Evolutionary conservation across 345 rosid species (phyloP).

Genomic region (Schrenkiella parvula): DNA sequence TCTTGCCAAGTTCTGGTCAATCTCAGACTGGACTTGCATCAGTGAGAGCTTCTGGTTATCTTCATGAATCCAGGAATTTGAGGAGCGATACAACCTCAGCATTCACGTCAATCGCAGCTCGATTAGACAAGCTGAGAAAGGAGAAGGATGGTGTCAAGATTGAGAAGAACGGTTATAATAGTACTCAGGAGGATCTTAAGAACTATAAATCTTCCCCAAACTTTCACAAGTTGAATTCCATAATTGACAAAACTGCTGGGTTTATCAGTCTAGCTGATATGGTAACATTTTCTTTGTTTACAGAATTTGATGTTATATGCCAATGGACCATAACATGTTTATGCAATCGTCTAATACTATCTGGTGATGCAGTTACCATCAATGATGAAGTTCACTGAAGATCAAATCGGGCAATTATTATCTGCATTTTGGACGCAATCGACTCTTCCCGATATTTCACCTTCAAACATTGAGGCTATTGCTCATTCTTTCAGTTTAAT

Average conservation of each 20-base stretch:
- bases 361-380: constrained; percentile 56
- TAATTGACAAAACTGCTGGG: constrained; percentile 56
- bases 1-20: constrained; percentile 54
- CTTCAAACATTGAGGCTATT: constrained; percentile 87
- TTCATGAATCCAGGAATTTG: constrained; percentile 64
- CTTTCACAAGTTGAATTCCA: constrained; percentile 63
- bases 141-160: constrained; percentile 58
- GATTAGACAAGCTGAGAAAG: constrained; percentile 79
- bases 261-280: constrained; percentile 44
- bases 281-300: constrained; percentile 30
- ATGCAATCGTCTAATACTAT: constrained; percentile 9
- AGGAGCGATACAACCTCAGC: constrained; percentile 61
- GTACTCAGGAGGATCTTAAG: constrained; percentile 42
- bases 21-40: constrained; percentile 52
- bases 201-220: constrained; percentile 60
- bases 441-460: constrained; percentile 63
- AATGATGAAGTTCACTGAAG: constrained; percentile 72
- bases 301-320: background rate
- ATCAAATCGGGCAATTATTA: constrained; percentile 78
- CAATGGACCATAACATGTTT: background rate
- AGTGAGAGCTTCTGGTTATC: constrained; percentile 50
- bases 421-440: constrained; percentile 92
- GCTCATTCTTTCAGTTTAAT: constrained; percentile 75
- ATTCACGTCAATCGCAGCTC: constrained; percentile 62
- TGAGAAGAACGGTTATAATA: constrained; percentile 44